These are phyloP conservation scores for Eucalyptus marginata DNA, from an alignment of 345 rosid species.

Conservation along the genomic window DNA sequence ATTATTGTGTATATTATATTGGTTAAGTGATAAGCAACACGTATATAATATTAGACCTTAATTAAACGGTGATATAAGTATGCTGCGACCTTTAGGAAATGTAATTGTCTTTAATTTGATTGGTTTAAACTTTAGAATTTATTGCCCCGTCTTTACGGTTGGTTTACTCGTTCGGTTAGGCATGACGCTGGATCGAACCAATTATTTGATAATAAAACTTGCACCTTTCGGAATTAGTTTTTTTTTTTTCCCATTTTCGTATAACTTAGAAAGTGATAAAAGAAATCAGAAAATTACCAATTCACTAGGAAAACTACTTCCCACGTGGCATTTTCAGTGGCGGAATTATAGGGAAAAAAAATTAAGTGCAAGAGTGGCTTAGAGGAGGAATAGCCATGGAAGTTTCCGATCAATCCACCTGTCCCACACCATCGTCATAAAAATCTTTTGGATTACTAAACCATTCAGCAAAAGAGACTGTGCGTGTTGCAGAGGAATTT, in stretches of 20 bases:
- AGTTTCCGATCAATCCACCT: not conserved
- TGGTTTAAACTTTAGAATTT: not conserved
- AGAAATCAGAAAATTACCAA: not conserved
- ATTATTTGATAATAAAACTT: not conserved
- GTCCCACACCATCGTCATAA: not conserved
- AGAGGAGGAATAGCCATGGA: not conserved
- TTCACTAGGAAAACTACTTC: no score
- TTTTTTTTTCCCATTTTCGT: no score
- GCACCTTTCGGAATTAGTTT: not conserved
- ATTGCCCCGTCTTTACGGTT: not conserved
- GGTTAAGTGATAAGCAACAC: not conserved
- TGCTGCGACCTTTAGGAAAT: not conserved
- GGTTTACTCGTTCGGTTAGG: not conserved
- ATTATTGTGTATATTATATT: not conserved
- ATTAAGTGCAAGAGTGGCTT: not conserved
- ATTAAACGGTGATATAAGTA: not conserved
- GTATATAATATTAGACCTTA: not conserved
- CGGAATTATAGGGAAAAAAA: accelerated
- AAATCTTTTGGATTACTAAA: not conserved
- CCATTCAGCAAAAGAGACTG: no score
- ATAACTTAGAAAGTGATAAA: not conserved
- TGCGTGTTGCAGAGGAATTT: no score
- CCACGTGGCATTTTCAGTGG: not conserved
- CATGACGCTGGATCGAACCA: not conserved
- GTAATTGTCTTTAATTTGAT: not conserved